Conservation (phyloP, 2,329 filamentous ascomycete genomes). For the Rhexocercosporidium sp. region DNA sequence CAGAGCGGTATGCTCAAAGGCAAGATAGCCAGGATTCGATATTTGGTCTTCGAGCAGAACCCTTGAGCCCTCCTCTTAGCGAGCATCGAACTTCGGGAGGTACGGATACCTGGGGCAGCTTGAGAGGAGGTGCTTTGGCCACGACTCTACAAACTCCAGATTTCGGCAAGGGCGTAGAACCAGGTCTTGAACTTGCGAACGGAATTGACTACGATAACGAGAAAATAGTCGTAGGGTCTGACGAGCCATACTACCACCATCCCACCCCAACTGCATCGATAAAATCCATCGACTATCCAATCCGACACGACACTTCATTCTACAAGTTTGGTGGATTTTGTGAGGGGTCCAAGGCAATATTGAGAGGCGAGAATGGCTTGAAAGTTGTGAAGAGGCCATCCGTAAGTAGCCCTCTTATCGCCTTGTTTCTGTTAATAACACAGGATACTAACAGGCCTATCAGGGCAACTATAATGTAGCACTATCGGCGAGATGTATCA, state of each 20-base stretch:
- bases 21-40: conserved; percentile 35
- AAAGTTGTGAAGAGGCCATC: conserved; percentile 40
- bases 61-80: conserved; percentile 31
- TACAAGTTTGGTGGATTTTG: conserved; percentile 42
- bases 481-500: conserved; percentile 38
- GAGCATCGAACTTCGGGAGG: conserved; percentile 25
- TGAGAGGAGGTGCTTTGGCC: conserved; percentile 24
- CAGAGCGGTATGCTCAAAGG: conserved; percentile 26
- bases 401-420: conserved; percentile 27
- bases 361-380: conserved; percentile 38
- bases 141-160: conserved; percentile 32
- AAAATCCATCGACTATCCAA: conserved; percentile 37
- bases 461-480: conserved; percentile 40
- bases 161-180: conserved; percentile 33
- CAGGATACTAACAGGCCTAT: conserved; percentile 25
- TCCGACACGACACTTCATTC: conserved; percentile 40
- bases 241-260: conserved; percentile 1
- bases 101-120: conserved; percentile 20
- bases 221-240: conserved; percentile 13
- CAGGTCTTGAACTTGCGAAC: conserved; percentile 36
- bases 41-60: conserved; percentile 31
- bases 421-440: conserved; percentile 13
- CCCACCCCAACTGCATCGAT: conserved; percentile 33
- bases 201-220: conserved; percentile 29
- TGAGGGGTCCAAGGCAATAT: conserved; percentile 37